phyloP scores from a whole-genome alignment of 2,329 filamentous ascomycete species.

The Stemphylium beticola region DNA sequence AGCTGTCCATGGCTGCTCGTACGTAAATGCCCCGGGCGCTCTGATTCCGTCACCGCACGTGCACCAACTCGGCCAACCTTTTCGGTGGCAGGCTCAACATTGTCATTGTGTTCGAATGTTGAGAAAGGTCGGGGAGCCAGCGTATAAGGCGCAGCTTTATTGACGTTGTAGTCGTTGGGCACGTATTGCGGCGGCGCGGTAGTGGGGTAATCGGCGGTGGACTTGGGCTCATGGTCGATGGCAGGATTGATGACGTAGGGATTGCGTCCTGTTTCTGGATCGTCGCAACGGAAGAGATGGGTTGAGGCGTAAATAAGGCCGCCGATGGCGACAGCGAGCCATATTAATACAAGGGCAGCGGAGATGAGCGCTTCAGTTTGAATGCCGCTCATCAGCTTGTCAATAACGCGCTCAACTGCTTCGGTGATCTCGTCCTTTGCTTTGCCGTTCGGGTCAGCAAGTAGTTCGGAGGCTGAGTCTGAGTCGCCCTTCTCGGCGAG shows the following conservation, averaged over 20 bases:
- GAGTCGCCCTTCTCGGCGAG: conserved; percentile 59
- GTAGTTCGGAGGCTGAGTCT: conserved; percentile 70
- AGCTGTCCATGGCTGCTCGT: conserved; percentile 55
- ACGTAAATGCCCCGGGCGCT: conserved; percentile 53
- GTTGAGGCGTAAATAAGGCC: conserved; percentile 72
- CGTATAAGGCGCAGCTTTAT: conserved; percentile 56
- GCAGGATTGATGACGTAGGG: conserved; percentile 44
- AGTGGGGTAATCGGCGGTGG: conserved; percentile 26
- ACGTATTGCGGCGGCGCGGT: conserved; percentile 52
- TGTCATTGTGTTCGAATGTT: conserved; percentile 46
- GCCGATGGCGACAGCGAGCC: conserved; percentile 76
- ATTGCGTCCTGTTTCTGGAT: conserved; percentile 17
- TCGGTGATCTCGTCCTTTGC: conserved; percentile 82
- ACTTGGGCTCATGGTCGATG: conserved; percentile 27
- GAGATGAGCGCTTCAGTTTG: conserved; percentile 82
- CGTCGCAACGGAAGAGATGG: conserved; percentile 66
- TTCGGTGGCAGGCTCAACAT: conserved; percentile 42
- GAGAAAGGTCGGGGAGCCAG: conserved; percentile 53
- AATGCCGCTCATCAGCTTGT: conserved; percentile 71
- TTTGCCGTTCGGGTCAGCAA: conserved; percentile 74
- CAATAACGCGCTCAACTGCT: conserved; percentile 73
- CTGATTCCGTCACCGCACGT: conserved; percentile 51
- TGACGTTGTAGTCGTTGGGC: conserved; percentile 51
- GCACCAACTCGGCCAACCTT: conserved; percentile 53
- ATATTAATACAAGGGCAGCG: conserved; percentile 73